Evolutionary conservation across 257 asterid species (phyloP).

Genomic region (Ajuga chamaepitys): DNA sequence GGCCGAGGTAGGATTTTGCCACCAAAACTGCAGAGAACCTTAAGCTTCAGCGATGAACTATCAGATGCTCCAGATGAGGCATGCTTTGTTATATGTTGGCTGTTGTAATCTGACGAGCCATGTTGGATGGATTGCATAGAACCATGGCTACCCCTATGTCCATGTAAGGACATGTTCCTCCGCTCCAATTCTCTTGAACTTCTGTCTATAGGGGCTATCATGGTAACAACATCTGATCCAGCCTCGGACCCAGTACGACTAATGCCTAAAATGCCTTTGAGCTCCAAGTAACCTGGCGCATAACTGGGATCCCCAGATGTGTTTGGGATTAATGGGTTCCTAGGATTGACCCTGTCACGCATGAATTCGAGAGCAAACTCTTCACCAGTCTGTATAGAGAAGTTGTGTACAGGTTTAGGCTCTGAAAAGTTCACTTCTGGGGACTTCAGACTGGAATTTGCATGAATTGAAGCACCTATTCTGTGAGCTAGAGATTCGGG

Average conservation of each 20-base stretch:
- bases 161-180: constrained; percentile 31
- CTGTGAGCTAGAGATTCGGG: constrained; percentile 38
- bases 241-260: constrained; percentile 46
- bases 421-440: constrained; percentile 36
- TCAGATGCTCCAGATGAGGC: constrained; percentile 56
- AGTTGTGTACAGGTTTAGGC: constrained; percentile 66
- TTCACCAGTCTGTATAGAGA: constrained; percentile 94
- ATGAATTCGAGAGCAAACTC: constrained; percentile 88
- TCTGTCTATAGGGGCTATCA: constrained; percentile 35
- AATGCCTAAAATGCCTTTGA: constrained; percentile 50
- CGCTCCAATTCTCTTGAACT: constrained; percentile 32
- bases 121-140: constrained; percentile 30
- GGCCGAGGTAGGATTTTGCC: constrained; percentile 91
- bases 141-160: constrained; percentile 32
- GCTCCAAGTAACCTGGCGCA: constrained; percentile 54
- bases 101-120: constrained; percentile 37
- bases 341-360: constrained; percentile 68
- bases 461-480: constrained; percentile 37
- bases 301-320: constrained; percentile 48
- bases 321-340: constrained; percentile 43
- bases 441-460: constrained; percentile 30
- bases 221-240: constrained; percentile 54
- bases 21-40: constrained; percentile 86
- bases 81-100: constrained; percentile 24
- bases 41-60: constrained; percentile 44